A percentile compares a stretch with the other conserved stretches of the same genome.
These are phyloP conservation scores for Fusarium sp. DNA, from an alignment of 2,329 filamentous ascomycete genomes.

Conservation along the genomic window DNA sequence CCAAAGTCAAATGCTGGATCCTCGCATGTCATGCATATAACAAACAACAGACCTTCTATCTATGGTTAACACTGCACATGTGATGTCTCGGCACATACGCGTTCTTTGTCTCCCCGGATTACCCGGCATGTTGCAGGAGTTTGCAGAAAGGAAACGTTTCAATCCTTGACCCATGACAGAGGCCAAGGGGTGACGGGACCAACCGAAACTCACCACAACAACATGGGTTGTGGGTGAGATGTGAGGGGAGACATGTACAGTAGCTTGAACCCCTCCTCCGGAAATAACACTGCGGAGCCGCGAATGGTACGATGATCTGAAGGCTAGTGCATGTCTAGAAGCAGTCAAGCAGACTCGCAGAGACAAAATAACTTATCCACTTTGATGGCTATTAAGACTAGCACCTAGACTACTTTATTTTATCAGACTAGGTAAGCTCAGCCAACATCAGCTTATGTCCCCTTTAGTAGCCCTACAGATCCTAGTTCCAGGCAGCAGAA, in stretches of 20 bases:
- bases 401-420: neutral
- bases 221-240: neutral
- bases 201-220: neutral
- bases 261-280: slow-evolving; percentile 4
- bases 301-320: slow-evolving; percentile 17
- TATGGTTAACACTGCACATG: slow-evolving; percentile 19
- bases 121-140: slow-evolving; percentile 2
- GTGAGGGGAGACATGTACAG: neutral
- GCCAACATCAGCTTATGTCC: slow-evolving; percentile 17
- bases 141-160: neutral
- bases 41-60: slow-evolving; percentile 20
- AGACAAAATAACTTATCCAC: too few relatives aligned
- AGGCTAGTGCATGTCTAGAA: slow-evolving; percentile 10
- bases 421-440: neutral
- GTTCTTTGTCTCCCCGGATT: slow-evolving; percentile 3
- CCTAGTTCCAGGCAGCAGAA: slow-evolving; percentile 30
- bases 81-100: slow-evolving; percentile 18
- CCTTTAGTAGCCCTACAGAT: slow-evolving; percentile 2
- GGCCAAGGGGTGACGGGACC: slow-evolving; percentile 10
- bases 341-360: too few relatives aligned
- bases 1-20: neutral
- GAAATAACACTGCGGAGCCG: slow-evolving; percentile 31
- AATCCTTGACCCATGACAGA: slow-evolving; percentile 8
- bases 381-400: too few relatives aligned
- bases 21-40: neutral